Base-by-base conservation (phyloP, 2,329 filamentous ascomycete species). In the Penicillium hordei region DNA sequence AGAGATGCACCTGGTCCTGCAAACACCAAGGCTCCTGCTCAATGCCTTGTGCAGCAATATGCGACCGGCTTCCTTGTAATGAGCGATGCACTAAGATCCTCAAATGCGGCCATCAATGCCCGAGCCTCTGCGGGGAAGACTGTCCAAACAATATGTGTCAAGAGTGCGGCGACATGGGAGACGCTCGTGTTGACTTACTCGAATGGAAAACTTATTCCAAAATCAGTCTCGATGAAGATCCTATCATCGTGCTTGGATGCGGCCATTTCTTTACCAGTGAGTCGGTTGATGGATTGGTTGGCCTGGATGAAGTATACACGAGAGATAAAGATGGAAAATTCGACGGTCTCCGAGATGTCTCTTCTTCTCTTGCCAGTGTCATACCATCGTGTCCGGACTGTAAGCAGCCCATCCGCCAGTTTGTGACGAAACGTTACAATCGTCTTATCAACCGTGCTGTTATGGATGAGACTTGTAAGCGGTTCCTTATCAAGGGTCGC, bases 401-500 rank as follows among this genome's bases (percentile, higher is more conserved):
- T 13, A 61, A 59, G 2, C 25, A 55, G 7, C 60, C 57, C 1
- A 61, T 62, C 48, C 60, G 60, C 25, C 43, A 60, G n/a, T 61
- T 61, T 36, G 54, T 61, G 27, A 61, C 57, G 2, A 61, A 57
- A 31, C 54, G 57, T 8, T 62, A 62, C 43, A 60, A 60, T 52
- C 51, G 57, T 19, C 54, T 51, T 21, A n/a, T 62, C 39, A 60
- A 60, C 13, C 57, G 60, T 25, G 57, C 60, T 31, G 48, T 62
- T 10, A 55, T 60, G 48, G 57, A 60, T 12, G 54, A 62, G 25
- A 58, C 48, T 36, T 57, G 1, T 2, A 61, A 59, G 36, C 40
- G 57, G 31, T 55, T 59, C 45, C 31, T 59, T 33, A 27, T 46
- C 34, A 59, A 61, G 8, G 55, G 52, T 39, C 59, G 48, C 17